A percentile compares a stretch with the other conserved stretches of the same genome.
Conservation (phyloP, 2,329 filamentous ascomycete species). For the Simplicillium sp. region DNA sequence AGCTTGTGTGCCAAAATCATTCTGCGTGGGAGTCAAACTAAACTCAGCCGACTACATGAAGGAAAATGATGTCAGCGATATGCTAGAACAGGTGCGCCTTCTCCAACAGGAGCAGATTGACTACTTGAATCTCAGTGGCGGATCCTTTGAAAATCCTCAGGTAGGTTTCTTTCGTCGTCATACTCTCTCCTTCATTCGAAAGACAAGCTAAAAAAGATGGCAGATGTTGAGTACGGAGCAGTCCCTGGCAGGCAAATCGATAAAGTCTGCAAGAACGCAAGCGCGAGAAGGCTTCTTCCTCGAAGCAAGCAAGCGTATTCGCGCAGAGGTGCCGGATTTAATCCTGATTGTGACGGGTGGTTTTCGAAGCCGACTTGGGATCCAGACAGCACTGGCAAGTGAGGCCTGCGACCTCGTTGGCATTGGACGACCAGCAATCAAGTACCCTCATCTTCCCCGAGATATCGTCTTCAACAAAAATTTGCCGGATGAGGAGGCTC, state of each 20-base stretch:
- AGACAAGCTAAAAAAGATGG: neutral
- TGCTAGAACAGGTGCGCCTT: constrained; percentile 40
- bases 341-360: constrained; percentile 47
- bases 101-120: constrained; percentile 40
- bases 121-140: constrained; percentile 55
- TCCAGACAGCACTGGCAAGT: constrained; percentile 18
- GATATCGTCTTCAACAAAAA: constrained; percentile 17
- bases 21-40: constrained; percentile 47
- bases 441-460: constrained; percentile 18
- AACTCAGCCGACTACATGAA: constrained; percentile 48
- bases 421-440: constrained; percentile 17
- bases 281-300: constrained; percentile 55
- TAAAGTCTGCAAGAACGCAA: constrained; percentile 26
- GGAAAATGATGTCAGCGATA: constrained; percentile 37
- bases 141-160: constrained; percentile 38
- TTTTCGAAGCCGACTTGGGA: constrained; percentile 33
- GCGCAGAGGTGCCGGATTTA: constrained; percentile 26
- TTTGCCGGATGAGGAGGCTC: neutral
- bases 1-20: constrained; percentile 18
- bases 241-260: neutral
- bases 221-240: neutral
- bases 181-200: neutral
- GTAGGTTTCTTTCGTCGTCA: constrained; percentile 13
- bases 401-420: constrained; percentile 22
- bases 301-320: constrained; percentile 40